Conservation (phyloP, 139 green algal species). For the Astrephomene gubernaculifera region DNA sequence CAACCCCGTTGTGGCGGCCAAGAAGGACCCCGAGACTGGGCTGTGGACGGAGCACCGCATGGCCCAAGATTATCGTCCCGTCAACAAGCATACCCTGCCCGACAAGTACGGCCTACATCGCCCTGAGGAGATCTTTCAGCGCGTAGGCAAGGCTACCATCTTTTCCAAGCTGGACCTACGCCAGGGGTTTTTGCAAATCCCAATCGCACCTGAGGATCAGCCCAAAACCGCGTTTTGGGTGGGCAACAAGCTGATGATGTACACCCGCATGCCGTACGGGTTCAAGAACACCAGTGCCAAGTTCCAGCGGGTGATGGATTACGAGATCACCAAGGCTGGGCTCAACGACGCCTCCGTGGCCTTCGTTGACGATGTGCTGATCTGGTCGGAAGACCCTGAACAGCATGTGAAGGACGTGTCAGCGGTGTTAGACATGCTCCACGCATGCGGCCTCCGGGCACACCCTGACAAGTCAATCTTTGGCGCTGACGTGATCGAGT, state of each 20-base stretch:
- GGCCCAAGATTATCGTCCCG: not conserved
- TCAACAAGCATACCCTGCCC: not conserved
- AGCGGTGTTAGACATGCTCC: not conserved
- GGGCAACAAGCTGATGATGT: slow-evolving; percentile 2
- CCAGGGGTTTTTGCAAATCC: slow-evolving; percentile 51
- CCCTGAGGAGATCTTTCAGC: not conserved
- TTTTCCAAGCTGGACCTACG: slow-evolving; percentile 58
- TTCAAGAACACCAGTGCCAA: slow-evolving; percentile 34
- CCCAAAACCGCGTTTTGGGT: too few relatives aligned
- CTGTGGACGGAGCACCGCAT: too few relatives aligned
- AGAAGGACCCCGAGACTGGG: not conserved
- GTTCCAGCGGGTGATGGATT: slow-evolving; percentile 45
- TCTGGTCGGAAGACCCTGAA: slow-evolving; percentile 17
- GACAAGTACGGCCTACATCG: not conserved
- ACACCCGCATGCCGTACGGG: slow-evolving; percentile 39
- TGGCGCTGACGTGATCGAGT: slow-evolving; percentile 33
- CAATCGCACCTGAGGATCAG: slow-evolving; percentile 12
- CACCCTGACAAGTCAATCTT: slow-evolving; percentile 53
- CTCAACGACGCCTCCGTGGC: slow-evolving; percentile 3
- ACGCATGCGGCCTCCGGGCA: slow-evolving; percentile 16
- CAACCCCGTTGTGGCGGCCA: not conserved
- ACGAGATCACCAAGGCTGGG: not conserved
- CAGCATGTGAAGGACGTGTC: slow-evolving; percentile 40
- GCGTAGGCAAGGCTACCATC: not conserved
- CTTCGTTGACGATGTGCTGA: slow-evolving; percentile 53